Evolutionary conservation across 164 flowering plant species (phyloP), one percentile per base, ranked within the genome.

Genomic region (Magnolia kwangsiensis): DNA sequence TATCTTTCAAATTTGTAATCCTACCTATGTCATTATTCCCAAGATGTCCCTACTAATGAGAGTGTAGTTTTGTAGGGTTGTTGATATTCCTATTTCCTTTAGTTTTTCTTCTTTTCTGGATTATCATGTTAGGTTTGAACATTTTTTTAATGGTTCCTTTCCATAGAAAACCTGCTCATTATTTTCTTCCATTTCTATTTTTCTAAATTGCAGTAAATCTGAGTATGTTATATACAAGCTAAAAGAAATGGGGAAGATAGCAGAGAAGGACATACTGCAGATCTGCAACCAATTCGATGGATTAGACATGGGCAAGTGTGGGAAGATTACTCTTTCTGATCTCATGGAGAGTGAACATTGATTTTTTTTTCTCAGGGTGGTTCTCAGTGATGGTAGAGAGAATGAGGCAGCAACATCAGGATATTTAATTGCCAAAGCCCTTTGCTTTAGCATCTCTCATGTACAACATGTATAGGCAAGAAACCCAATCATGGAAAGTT

Each of bases 151-250:
- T 55, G 61, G 61, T 55, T 55, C 45, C 45, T 55, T 55, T 55
- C 18, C 61, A 55, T 55, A 55, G 61, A 55, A 55, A 55, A 55
- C 13, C 61, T 1, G 16, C 11, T 55, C 16, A 10, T 10, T 55
- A 2, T 10, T 55, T 10, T 55, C 61, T 55, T 16, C 61, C 61
- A 55, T 55, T 55, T 10, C 5, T 8, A 0, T 10, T 55, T 8
- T 55, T 13, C 61, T 55, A 10, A 16, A 18, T 59, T 82, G 86
- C 85, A 92, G 97, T 67, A 92, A 90, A 81, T 86, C 97, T 19
- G 94, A 92, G 77, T 92, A 85, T 84, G 97, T 89, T 8, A 87
- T 92, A 76, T 90, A 90, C 88, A 92, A 92, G 87, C 89, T 92
- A 18, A 92, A 90, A 82, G 94, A 90, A 84, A 90, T 92, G 93